phyloP scores from a whole-genome alignment of 176 grass and related monocot genomes.

The Olyra latifolia region DNA sequence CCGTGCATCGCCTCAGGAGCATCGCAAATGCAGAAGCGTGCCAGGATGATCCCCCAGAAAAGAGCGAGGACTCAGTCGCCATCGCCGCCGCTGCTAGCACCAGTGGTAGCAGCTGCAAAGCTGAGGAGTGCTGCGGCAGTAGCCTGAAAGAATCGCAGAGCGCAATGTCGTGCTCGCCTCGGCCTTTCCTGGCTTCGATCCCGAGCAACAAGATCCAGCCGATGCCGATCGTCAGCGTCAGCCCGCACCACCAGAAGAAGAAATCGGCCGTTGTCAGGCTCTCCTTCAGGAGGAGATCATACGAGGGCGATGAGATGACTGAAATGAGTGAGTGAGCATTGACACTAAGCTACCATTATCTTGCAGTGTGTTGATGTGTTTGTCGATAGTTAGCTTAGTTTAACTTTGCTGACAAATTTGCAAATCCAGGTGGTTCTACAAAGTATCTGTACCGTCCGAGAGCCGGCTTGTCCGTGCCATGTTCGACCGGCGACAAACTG shows the following conservation, averaged over 20 bases:
- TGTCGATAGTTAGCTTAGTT: not conserved
- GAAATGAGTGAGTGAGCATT: constrained; percentile 65
- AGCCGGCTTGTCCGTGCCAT: constrained; percentile 63
- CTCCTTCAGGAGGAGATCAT: constrained; percentile 82
- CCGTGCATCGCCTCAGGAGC: constrained; percentile 39
- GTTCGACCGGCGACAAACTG: constrained; percentile 46
- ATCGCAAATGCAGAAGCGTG: constrained; percentile 46
- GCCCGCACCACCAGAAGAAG: constrained; percentile 64
- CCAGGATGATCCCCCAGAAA: constrained; percentile 8
- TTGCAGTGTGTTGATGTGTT: not conserved
- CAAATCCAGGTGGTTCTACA: constrained; percentile 58
- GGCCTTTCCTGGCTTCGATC: constrained; percentile 38
- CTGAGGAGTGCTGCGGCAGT: constrained; percentile 15
- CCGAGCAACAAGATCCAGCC: constrained; percentile 70
- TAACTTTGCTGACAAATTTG: constrained; percentile 13
- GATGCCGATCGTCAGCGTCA: constrained; percentile 51
- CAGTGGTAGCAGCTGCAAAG: not conserved
- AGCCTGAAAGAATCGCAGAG: constrained; percentile 20
- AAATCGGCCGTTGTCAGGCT: constrained; percentile 79
- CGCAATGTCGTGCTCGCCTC: constrained; percentile 46
- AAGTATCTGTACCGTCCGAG: constrained; percentile 74
- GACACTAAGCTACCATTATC: not conserved
- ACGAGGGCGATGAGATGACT: constrained; percentile 88
- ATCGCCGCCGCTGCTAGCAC: not conserved
- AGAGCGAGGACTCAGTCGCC: not conserved